A percentile compares a stretch with the other conserved stretches of the same genome.
Evolutionary conservation across 1,139 yeast genomes (phyloP).

Genomic region (Debaryomyces nepalensis): DNA sequence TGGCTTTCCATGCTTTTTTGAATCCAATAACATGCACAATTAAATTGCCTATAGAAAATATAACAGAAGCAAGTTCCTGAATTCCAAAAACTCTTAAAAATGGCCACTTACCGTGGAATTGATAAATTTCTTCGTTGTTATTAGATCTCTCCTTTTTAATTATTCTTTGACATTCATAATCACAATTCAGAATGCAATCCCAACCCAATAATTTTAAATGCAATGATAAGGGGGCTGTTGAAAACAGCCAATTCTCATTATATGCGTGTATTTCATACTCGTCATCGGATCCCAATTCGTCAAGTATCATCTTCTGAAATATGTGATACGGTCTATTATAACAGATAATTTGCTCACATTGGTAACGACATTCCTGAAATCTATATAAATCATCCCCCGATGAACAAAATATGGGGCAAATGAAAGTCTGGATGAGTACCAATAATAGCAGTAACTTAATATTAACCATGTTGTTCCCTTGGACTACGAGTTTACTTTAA

Average conservation of each 20-base stretch:
- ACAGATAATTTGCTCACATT: slow-evolving; percentile 58
- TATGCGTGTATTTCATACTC: slow-evolving; percentile 30
- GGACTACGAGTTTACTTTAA: background rate
- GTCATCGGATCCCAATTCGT: slow-evolving; percentile 19
- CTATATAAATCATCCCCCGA: slow-evolving; percentile 80
- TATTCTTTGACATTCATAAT: slow-evolving; percentile 84
- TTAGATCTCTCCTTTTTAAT: slow-evolving; percentile 60
- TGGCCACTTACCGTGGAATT: slow-evolving; percentile 99
- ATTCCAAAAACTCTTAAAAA: slow-evolving; percentile 72
- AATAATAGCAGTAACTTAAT: background rate
- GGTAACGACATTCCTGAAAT: slow-evolving; percentile 65
- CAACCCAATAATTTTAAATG: slow-evolving; percentile 61
- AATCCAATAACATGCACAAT: slow-evolving; percentile 73
- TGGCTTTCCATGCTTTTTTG: slow-evolving; percentile 32
- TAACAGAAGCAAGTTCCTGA: slow-evolving; percentile 82
- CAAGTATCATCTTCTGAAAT: slow-evolving; percentile 30
- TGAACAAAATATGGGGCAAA: slow-evolving; percentile 46
- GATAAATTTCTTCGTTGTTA: slow-evolving; percentile 57
- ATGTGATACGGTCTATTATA: slow-evolving; percentile 34
- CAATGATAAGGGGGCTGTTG: slow-evolving; percentile 41
- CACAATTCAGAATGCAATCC: slow-evolving; percentile 86
- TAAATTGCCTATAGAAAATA: slow-evolving; percentile 81
- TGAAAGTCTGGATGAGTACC: background rate
- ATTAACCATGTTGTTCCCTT: background rate
- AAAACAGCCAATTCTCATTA: slow-evolving; percentile 41